Percentiles rank a stretch among this genome's conserved stretches.
Conservation (phyloP, 805 yeast species). For the Yamadazyma nakazawae region DNA sequence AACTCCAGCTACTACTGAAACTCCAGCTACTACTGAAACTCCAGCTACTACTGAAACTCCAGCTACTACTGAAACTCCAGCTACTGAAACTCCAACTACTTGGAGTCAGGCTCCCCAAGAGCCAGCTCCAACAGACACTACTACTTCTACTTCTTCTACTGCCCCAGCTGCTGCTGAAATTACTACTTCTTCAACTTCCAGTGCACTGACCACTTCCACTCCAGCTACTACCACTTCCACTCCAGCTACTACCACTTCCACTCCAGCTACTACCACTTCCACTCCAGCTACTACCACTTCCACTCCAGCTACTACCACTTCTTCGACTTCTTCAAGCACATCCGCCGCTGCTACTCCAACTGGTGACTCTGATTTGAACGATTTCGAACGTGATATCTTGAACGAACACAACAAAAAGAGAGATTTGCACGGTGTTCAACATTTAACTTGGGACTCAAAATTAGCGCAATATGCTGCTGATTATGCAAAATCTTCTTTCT, state of each 20-base stretch:
- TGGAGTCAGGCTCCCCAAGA: background rate
- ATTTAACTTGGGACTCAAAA: constrained; percentile 30
- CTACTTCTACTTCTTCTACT: constrained; percentile 9
- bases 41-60: constrained; percentile 12
- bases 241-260: constrained; percentile 12
- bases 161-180: constrained; percentile 7
- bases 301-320: constrained; percentile 12
- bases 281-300: too few species aligned
- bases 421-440: constrained; percentile 32
- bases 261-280: constrained; percentile 12
- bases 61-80: constrained; percentile 1
- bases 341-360: constrained; percentile 17
- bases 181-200: background rate
- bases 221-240: constrained; percentile 8
- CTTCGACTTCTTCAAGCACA: constrained; percentile 11
- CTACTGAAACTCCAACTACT: background rate
- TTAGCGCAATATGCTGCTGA: constrained; percentile 35
- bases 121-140: constrained; percentile 13
- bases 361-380: constrained; percentile 12
- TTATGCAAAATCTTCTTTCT: constrained; percentile 50
- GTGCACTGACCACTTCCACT: background rate
- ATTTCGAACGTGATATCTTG: constrained; percentile 30
- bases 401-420: constrained; percentile 35
- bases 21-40: constrained; percentile 4
- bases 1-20: constrained; percentile 7